Evolutionary conservation across 2,329 filamentous ascomycete species (phyloP).

Genomic region (Clarireedia paspali): DNA sequence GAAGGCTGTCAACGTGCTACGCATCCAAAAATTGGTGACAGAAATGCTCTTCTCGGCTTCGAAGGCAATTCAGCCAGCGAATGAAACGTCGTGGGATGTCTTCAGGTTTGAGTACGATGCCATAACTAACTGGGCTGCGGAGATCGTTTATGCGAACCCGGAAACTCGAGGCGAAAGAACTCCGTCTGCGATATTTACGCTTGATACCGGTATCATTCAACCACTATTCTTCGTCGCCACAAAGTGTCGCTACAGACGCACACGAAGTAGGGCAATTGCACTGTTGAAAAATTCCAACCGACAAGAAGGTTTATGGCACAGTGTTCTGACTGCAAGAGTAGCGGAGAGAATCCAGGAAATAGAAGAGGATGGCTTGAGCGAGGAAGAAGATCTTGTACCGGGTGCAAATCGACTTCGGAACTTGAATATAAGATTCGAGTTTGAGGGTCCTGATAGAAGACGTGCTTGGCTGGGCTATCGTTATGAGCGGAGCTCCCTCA

Average conservation of each 20-base stretch:
- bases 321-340: constrained; percentile 6
- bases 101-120: constrained; percentile 1
- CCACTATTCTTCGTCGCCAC: constrained; percentile 56
- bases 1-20: neutral
- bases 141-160: neutral
- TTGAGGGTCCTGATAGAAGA: neutral
- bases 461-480: constrained; percentile 1
- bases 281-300: constrained; percentile 49
- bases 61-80: neutral
- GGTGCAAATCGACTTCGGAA: neutral
- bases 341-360: constrained; percentile 11
- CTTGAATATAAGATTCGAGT: constrained; percentile 2
- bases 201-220: constrained; percentile 54
- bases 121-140: constrained; percentile 1
- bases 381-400: neutral
- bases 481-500: neutral
- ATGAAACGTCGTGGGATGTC: constrained; percentile 10
- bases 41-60: constrained; percentile 1
- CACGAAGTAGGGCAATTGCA: constrained; percentile 53
- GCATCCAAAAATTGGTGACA: neutral
- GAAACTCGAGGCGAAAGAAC: neutral
- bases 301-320: constrained; percentile 59
- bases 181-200: constrained; percentile 38
- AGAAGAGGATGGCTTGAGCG: constrained; percentile 9
- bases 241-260: constrained; percentile 49